A percentile compares a stretch with the other conserved stretches of the same genome.
These are phyloP conservation scores for Fusarium abutilonis DNA, from an alignment of 2,329 filamentous ascomycete species.

Conservation along the genomic window DNA sequence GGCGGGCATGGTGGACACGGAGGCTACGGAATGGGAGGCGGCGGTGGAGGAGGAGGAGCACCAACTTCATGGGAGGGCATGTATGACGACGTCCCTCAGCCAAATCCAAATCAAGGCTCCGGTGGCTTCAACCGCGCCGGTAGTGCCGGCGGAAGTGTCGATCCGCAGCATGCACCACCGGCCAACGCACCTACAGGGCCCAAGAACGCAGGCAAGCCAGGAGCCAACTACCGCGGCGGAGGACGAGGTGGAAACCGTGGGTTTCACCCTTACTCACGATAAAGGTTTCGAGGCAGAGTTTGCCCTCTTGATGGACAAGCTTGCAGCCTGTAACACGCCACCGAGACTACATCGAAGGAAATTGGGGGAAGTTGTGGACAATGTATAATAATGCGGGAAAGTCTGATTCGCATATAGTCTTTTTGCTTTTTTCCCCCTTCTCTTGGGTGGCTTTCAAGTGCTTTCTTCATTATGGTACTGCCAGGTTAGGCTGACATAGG, in stretches of 20 bases:
- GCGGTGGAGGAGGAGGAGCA: conserved; percentile 60
- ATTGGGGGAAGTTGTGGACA: conserved; percentile 1
- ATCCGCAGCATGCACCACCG: conserved; percentile 60
- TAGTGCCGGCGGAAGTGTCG: conserved; percentile 54
- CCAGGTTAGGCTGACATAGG: conserved; percentile 20
- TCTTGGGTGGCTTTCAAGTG: conserved; percentile 12
- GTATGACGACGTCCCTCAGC: conserved; percentile 95
- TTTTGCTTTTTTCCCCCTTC: conserved; percentile 14
- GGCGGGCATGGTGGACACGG: conserved; percentile 44
- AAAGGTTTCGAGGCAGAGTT: conserved; percentile 13
- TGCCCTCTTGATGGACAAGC: conserved; percentile 1
- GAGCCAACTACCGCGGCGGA: conserved; percentile 92
- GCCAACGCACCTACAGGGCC: conserved; percentile 85
- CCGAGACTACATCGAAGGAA: conserved; percentile 10
- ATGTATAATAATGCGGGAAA: conserved; percentile 24
- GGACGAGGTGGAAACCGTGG: conserved; percentile 79
- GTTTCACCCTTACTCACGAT: conserved; percentile 78
- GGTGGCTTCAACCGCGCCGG: conserved; percentile 56
- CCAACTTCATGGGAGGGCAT: conserved; percentile 97
- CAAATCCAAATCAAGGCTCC: conserved; percentile 64
- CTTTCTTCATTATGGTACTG: conserved; percentile 16
- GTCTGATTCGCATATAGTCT: conserved; percentile 11
- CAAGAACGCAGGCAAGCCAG: conserved; percentile 91
- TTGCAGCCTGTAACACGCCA: conserved; percentile 7
- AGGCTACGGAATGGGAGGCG: conserved; percentile 50